phyloP scores from a whole-genome alignment of 441 rosid genomes.

The Eutrema salsugineum region DNA sequence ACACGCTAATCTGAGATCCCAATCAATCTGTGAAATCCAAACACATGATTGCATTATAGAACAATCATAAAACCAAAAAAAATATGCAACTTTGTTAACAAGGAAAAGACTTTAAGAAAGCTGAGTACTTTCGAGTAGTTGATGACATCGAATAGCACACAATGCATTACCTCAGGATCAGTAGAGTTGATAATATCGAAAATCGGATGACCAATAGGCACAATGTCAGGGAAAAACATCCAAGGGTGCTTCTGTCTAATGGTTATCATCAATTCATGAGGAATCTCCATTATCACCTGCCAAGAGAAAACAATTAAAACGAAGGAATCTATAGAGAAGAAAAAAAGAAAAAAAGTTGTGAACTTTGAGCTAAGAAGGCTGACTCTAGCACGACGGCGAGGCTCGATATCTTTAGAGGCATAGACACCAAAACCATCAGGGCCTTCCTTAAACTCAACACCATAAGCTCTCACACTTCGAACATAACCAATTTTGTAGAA shows the following conservation, averaged over 20 bases:
- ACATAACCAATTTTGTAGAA: conserved; percentile 89
- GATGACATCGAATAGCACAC: neutral
- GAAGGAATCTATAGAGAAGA: neutral
- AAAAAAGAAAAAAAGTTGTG: neutral
- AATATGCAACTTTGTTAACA: neutral
- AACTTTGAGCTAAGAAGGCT: conserved; percentile 27
- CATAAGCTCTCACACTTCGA: conserved; percentile 84
- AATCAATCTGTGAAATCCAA: conserved; percentile 64
- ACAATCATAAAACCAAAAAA: neutral
- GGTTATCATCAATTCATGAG: conserved; percentile 81
- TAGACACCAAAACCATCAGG: conserved; percentile 88
- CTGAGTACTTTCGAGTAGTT: neutral
- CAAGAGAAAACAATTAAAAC: conserved; percentile 6
- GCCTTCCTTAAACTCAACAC: conserved; percentile 85
- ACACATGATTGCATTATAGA: neutral
- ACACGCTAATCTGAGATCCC: conserved; percentile 96
- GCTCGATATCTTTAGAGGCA: conserved; percentile 86
- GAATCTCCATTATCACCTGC: conserved; percentile 94
- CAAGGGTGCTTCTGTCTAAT: conserved; percentile 82
- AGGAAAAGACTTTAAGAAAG: neutral
- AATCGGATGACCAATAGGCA: conserved; percentile 89
- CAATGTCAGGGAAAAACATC: conserved; percentile 95
- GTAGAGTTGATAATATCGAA: conserved; percentile 91
- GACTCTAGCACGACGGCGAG: conserved; percentile 87
- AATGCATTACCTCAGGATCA: conserved; percentile 72